Conservation (phyloP, 2,329 filamentous ascomycete species). For the Neopestalotiopsis rosae region DNA sequence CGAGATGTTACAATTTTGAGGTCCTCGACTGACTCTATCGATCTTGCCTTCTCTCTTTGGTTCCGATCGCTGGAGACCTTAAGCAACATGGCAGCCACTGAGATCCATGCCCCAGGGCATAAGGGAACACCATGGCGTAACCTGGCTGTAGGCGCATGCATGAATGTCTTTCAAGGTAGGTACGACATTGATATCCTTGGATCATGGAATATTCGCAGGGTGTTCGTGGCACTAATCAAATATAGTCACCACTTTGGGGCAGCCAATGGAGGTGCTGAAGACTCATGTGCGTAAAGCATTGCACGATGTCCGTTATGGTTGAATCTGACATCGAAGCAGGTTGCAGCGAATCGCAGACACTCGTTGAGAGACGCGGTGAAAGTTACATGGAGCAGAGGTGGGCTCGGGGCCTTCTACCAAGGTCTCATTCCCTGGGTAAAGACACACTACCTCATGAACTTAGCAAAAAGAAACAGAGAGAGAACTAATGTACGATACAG, state of each 20-base stretch:
- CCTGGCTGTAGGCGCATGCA: not conserved
- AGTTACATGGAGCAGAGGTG: not conserved
- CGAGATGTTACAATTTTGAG: not conserved
- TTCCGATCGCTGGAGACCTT: not conserved
- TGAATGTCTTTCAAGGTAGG: slow-evolving; percentile 1
- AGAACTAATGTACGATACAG: slow-evolving; percentile 37
- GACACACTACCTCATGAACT: not conserved
- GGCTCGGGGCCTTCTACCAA: not conserved
- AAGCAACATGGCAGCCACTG: not conserved
- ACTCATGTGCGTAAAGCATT: no score
- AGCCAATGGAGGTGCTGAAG: not conserved
- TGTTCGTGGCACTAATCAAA: not conserved
- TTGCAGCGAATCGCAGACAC: not conserved
- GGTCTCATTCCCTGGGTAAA: not conserved
- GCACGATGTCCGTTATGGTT: no score
- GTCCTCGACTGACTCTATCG: no score
- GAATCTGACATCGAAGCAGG: not conserved
- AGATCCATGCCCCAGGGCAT: not conserved
- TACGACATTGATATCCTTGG: not conserved
- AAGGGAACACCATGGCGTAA: not conserved
- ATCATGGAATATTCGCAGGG: no score
- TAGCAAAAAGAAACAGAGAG: not conserved
- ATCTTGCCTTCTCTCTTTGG: not conserved
- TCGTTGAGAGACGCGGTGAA: not conserved
- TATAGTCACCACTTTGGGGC: not conserved